Base-by-base conservation (phyloP, 2,329 filamentous ascomycete species). In the Nigrospora oryzae region DNA sequence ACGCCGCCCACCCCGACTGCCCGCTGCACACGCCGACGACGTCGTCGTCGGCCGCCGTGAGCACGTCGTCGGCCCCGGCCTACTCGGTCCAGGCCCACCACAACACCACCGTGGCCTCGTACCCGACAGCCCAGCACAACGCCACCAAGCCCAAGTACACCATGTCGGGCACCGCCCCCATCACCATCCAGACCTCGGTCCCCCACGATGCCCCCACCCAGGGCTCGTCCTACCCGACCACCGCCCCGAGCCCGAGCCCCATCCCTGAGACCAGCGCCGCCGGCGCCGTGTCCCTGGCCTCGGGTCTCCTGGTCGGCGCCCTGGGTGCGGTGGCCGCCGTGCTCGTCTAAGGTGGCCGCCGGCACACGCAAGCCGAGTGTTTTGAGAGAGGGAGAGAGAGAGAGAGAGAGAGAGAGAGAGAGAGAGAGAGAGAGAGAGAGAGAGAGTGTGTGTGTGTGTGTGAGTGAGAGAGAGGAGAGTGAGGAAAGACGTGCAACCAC, bases 301-400 rank as follows among this genome's bases (percentile, higher is more conserved):
- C 57, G 3, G 54, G 57, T 14, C 52, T 61, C 14, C 43, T 56
- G 16, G 45, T 57, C 41, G 57, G 53, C 44, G 53, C 50, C 3
- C 38, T 60, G 40, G 58, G 51, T 12, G 46, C 58, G 34, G 54
- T 57, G 23, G 57, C 53, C n/a, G 47, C 54, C 41, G 39, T 61
- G 11, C 38, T 60, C 31, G 51, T 50, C 2, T 61, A 55, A 53
- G 40, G 37, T 19, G 37, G 13, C n/a, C 17, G 10, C 38, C 13
- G 28, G 15, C 16, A n/a, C 19, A 23, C 40, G 11, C 16, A 16
- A 33, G 17, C 19, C 36, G 32, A 32, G 39, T 15, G 28, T 34
- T n/a, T n/a, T n/a, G n/a, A 15, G 36, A 28, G 33, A 36, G 16
- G 17, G 33, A 36, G 30, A 16, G 12, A 34, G 11, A 14, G 30